Base-by-base conservation (phyloP, 345 rosid species). In the Crucihimalaya himalaica region DNA sequence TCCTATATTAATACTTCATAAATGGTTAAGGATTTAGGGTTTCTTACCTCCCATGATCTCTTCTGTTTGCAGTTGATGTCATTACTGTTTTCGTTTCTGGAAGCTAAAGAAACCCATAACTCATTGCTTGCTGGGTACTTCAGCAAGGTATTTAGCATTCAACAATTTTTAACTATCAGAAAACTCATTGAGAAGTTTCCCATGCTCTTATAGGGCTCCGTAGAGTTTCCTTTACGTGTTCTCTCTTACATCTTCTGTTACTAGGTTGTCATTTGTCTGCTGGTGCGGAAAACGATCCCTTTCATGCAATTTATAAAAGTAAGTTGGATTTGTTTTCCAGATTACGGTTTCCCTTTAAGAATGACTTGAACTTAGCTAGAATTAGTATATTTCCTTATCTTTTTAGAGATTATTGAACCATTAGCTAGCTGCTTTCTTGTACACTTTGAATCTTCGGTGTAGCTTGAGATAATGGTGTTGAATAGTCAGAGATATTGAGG, bases 101-200 rank as follows among this genome's bases (percentile, higher is more conserved):
- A 86, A 71, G 81, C 93, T 6, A 83, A 81, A 16, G 83, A 86
- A 73, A 64, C 85, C 29, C 92, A 87, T 78, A 83, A 85, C 71
- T 78, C 92, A 39, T 69, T 82, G 66, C 83, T 90, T 71, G 96
- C 96, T 34, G 98, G 98, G 29, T 93, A 93, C 81, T 93, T 93
- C 71, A 89, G 98, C 83, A 93, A 93, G 98, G 98, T 93, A 81
- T 77, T 28, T 23, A 18, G 50, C 72, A 29, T 37, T 72, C 51
- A 78, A 60, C 56, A 62, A 69, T 40, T 11, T 35, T 34, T 23
- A 29, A 63, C 42, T 19, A 47, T 42, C 51, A 66, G 65, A 63
- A 46, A 34, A 31, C 12, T 67, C 43, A 61, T 66, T 10, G 23
- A 56, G 47, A 68, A 47, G 20, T 54, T 18, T 48, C 55, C 20